A percentile compares a stretch with the other conserved stretches of the same genome.
Conservation (phyloP, 2,329 filamentous ascomycete genomes). For the Penicillium sclerotiorum region DNA sequence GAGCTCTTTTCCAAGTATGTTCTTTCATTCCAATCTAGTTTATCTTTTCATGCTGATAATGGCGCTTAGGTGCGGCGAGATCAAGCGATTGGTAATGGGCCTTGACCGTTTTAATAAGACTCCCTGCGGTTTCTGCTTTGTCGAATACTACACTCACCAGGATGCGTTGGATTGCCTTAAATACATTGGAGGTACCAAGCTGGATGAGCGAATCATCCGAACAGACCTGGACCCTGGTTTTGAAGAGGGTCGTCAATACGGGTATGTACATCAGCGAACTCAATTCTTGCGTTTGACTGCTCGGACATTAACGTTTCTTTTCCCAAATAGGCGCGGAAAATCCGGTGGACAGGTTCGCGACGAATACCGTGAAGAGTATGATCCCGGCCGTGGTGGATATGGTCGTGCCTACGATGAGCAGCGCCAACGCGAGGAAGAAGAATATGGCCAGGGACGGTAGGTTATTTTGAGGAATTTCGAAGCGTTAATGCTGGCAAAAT, state of each 20-base stretch:
- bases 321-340: constrained; percentile 77
- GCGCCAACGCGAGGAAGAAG: constrained; percentile 59
- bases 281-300: too few relatives aligned
- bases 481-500: constrained; percentile 28
- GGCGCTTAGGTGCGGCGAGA: constrained; percentile 73
- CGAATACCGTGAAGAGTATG: constrained; percentile 96
- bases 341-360: constrained; percentile 96
- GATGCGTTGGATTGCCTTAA: constrained; percentile 98
- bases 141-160: constrained; percentile 98
- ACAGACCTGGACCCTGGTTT: constrained; percentile 96
- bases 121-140: constrained; percentile 98
- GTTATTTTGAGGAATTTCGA: constrained; percentile 12
- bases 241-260: constrained; percentile 93
- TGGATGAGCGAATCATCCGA: constrained; percentile 94
- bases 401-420: constrained; percentile 74
- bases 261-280: too few relatives aligned
- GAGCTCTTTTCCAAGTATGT: constrained; percentile 85
- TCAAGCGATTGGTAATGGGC: constrained; percentile 97
- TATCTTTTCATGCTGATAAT: constrained; percentile 8
- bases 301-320: too few relatives aligned
- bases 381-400: constrained; percentile 88
- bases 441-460: constrained; percentile 61
- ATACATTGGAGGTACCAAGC: constrained; percentile 95
- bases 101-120: constrained; percentile 97
- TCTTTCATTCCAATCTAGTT: neutral